Base-by-base conservation (phyloP, 176 grass and related monocot genomes). In the Triticum turgidum region DNA sequence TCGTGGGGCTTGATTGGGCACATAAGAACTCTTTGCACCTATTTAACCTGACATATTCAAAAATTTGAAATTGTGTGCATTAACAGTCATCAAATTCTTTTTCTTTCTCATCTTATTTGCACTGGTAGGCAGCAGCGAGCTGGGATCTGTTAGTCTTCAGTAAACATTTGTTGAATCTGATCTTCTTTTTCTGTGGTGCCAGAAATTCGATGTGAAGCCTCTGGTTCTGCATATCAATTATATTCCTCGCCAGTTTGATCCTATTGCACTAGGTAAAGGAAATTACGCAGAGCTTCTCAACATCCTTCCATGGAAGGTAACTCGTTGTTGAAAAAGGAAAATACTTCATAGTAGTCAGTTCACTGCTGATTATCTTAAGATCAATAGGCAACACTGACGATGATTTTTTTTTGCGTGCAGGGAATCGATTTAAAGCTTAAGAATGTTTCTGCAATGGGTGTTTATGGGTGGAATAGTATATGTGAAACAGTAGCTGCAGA, bases 221-320 rank as follows among this genome's bases (percentile, higher is more conserved):
- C 65, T 99, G 47, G 77, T 99, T 82, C 86, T 99, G 73, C 87
- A 92, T 47, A 83, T 96, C 91, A 93, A 99, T 81, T 99, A 99
- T 90, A 92, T 93, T 89, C 97, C 97, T 68, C 91, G 90, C 22
- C 92, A 93, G 72, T 99, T 96, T 90, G 97, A 99, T 88, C 90
- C 90, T 9, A 66, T 92, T 74, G 92, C 97, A 88, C 85, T 99
- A 44, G 87, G 94, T 83, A 94, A 90, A 90, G 97, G 97, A 85
- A 99, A 96, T 80, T 99, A 99, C 5, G 92, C 90, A 76, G 97
- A 99, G 90, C 88, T 99, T 91, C 94, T 99, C 72, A 99, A 99
- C 83, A 94, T 99, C 86, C 88, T 99, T 59, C 90, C 94, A 20
- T 99, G 94, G 97, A 99, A 92, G 97, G 97, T 99, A 92, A 89